phyloP scores from a whole-genome alignment of 176 grass and related monocot species.

The Oryza officinalis region DNA sequence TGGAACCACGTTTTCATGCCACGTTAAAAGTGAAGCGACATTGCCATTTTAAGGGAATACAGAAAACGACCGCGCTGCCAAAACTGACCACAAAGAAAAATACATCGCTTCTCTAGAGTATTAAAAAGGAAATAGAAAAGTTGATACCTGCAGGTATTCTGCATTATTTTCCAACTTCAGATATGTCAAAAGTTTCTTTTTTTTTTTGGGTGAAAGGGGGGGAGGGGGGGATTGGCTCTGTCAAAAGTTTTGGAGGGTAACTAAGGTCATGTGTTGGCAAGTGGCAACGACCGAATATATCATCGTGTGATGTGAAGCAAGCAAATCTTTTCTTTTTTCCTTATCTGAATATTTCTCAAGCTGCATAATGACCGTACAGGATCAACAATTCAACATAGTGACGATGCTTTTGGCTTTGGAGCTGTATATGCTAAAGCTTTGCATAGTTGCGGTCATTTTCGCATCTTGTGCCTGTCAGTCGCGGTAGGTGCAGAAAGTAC shows the following conservation, averaged over 20 bases:
- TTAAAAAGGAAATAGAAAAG: not conserved
- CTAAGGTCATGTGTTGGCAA: not conserved
- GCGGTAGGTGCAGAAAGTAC: not conserved
- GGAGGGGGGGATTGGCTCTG: no score
- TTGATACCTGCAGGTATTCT: not conserved
- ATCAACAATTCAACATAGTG: not conserved
- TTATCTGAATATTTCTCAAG: not conserved
- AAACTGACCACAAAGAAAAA: not conserved
- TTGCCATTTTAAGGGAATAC: not conserved
- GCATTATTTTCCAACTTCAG: not conserved
- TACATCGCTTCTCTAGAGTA: not conserved
- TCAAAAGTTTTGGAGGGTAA: not conserved
- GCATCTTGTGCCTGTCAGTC: not conserved
- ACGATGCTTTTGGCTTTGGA: not conserved
- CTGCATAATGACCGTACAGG: not conserved
- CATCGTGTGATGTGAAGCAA: not conserved
- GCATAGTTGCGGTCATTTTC: not conserved
- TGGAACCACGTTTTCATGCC: not conserved
- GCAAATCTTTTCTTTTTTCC: not conserved
- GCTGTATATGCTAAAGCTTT: not conserved
- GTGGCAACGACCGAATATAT: not conserved
- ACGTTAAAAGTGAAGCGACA: constrained; percentile 5
- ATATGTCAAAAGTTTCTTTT: not conserved
- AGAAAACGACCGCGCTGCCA: not conserved
- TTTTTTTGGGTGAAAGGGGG: no score